Conservation (phyloP, 1,284 basidiomycete species). For the Leccinum fallax region DNA sequence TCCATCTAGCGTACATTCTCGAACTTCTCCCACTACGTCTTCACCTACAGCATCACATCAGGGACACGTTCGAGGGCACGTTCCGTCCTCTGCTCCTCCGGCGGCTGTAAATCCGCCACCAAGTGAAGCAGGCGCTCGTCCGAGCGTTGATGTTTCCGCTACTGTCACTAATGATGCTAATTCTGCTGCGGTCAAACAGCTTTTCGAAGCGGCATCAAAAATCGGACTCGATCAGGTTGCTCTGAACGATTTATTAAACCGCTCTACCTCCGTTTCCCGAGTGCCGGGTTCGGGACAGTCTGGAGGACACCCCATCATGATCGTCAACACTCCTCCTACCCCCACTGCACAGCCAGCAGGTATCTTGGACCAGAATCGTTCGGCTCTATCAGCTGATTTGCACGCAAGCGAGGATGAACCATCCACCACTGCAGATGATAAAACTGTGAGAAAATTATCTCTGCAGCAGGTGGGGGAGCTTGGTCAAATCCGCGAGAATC, state of each 20-base stretch:
- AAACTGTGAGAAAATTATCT: constrained; percentile 39
- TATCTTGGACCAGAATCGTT: constrained; percentile 27
- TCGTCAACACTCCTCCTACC: constrained; percentile 15
- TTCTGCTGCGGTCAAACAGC: constrained; percentile 55
- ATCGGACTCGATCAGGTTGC: constrained; percentile 73
- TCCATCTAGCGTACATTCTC: constrained; percentile 35
- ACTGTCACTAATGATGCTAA: constrained; percentile 23
- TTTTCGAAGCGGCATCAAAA: constrained; percentile 73
- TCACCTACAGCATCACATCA: constrained; percentile 37
- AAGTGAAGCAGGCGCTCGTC: constrained; percentile 23
- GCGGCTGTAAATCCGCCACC: constrained; percentile 1
- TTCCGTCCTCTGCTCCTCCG: constrained; percentile 13
- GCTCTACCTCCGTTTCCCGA: constrained; percentile 67
- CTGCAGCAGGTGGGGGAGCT: constrained; percentile 45
- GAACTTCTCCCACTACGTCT: constrained; percentile 33
- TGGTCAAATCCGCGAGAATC: constrained; percentile 44
- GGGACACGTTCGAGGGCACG: constrained; percentile 30
- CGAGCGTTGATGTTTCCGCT: constrained; percentile 29
- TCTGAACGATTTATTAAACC: constrained; percentile 67
- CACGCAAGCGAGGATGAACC: constrained; percentile 40
- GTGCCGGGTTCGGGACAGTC: constrained; percentile 44
- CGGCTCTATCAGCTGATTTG: constrained; percentile 36
- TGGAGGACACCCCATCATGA: constrained; percentile 44
- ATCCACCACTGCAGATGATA: constrained; percentile 32
- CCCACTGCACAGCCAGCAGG: constrained; percentile 17